Base-by-base conservation (phyloP, 1,139 yeast species). In the Saccharomycopsis hybrid region DNA sequence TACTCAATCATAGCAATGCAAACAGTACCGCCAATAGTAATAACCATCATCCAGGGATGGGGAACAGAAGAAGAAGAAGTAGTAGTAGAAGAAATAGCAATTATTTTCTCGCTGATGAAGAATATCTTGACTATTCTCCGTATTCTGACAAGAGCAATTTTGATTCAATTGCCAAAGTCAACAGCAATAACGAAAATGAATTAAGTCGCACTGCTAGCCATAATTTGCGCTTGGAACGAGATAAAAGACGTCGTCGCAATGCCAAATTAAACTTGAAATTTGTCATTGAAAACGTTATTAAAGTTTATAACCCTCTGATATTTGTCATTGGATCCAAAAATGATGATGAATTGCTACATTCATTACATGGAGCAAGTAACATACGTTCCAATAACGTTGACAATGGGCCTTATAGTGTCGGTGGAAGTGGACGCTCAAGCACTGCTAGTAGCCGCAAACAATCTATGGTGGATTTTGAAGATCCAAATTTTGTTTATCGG, bases 291-390 rank as follows among this genome's bases (percentile, higher is more conserved):
- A 52, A 47, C 28, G 41, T 53, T 42, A 44, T 53, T 28, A 29
- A 35, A 36, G 49, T 51, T 9, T 53, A 53, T 44, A 30, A 28
- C 8, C 55, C 55, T 5, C 36, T 43, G n/a, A 25, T 51, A 5
- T 41, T 53, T 43, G 50, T 53, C 25, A 42, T 53, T 36, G 55
- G 55, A 1, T 44, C 52, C 25, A 53, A 53, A 31, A 36, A 41
- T 8, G 44, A 31, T 11, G 43, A 47, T 11, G 36, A 31, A n/a
- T n/a, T 25, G 13, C n/a, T n/a, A n/a, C n/a, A n/a, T n/a, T n/a
- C n/a, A n/a, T 36, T 36, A 24, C 39, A 36, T 5, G 24, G 39
- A 5, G 24, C 18, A 9, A 36, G 9, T 31, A 25, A 36, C 39
- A 5, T 7, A 9, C 33, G 9, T 9, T 31, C 5, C 33, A 31